Evolutionary conservation across 2,329 filamentous ascomycete genomes (phyloP).

Genomic region (Fusarium pininemorale): DNA sequence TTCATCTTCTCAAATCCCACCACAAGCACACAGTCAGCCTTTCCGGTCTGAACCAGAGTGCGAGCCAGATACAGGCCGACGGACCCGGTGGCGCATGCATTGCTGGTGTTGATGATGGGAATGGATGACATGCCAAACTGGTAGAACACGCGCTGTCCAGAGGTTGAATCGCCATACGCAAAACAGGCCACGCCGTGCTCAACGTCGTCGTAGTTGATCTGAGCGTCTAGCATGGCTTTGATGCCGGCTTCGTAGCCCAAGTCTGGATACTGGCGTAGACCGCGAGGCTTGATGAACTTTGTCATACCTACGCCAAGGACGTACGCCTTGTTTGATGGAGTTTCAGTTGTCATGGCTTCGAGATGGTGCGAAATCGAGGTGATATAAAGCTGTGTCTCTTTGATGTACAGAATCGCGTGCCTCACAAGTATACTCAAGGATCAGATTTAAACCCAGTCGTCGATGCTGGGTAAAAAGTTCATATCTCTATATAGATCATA

Average conservation of each 20-base stretch:
- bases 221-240: neutral
- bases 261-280: neutral
- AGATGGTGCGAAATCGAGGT: too few relatives aligned
- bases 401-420: too few relatives aligned
- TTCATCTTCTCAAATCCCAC: neutral
- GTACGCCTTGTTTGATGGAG: too few relatives aligned
- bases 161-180: neutral
- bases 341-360: too few relatives aligned
- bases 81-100: neutral
- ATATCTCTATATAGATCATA: too few relatives aligned
- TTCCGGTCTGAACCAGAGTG: neutral
- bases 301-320: neutral
- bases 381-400: too few relatives aligned
- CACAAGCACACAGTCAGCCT: neutral
- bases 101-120: neutral
- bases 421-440: too few relatives aligned
- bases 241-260: neutral
- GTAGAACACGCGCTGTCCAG: neutral
- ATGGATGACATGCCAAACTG: neutral
- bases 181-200: neutral
- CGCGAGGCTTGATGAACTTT: neutral
- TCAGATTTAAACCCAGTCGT: too few relatives aligned
- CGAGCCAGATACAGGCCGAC: neutral
- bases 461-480: too few relatives aligned
- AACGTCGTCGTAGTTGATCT: neutral